A percentile compares a stretch with the other conserved stretches of the same genome.
Conservation (phyloP, 73 alveolate genomes). For the Paramecium primaurelia region DNA sequence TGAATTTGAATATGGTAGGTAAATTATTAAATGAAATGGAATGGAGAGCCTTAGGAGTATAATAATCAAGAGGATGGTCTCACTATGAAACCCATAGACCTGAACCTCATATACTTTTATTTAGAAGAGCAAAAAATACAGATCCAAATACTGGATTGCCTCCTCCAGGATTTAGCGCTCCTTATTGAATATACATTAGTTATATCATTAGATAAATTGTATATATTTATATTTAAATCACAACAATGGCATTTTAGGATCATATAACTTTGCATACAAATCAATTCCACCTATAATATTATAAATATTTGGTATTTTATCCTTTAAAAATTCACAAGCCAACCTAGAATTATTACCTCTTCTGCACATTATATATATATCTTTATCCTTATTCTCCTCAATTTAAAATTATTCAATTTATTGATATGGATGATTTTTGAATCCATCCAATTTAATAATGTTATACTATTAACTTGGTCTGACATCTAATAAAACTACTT, state of each 20-base stretch:
- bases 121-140: constrained; percentile 96
- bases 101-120: constrained; percentile 93
- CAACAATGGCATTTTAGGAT: constrained; percentile 37
- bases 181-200: constrained; percentile 36
- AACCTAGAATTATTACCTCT: constrained; percentile 71
- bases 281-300: constrained; percentile 57
- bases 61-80: constrained; percentile 92
- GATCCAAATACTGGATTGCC: constrained; percentile 94
- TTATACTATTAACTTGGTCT: constrained; percentile 68
- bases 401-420: constrained; percentile 31
- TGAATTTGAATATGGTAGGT: constrained; percentile 69
- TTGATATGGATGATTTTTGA: constrained; percentile 60
- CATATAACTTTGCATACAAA: constrained; percentile 40
- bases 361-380: constrained; percentile 71
- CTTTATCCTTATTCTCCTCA: background rate
- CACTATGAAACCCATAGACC: constrained; percentile 92
- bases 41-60: constrained; percentile 94
- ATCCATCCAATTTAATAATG: constrained; percentile 70
- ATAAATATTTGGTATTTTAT: background rate
- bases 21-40: constrained; percentile 83
- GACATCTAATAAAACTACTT: constrained; percentile 67
- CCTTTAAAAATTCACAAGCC: constrained; percentile 59
- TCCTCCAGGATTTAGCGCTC: constrained; percentile 67
- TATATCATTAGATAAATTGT: background rate
- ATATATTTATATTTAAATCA: background rate